Conservation (phyloP, 73 alveolate species). For the Symbiodinium pilosum region DNA sequence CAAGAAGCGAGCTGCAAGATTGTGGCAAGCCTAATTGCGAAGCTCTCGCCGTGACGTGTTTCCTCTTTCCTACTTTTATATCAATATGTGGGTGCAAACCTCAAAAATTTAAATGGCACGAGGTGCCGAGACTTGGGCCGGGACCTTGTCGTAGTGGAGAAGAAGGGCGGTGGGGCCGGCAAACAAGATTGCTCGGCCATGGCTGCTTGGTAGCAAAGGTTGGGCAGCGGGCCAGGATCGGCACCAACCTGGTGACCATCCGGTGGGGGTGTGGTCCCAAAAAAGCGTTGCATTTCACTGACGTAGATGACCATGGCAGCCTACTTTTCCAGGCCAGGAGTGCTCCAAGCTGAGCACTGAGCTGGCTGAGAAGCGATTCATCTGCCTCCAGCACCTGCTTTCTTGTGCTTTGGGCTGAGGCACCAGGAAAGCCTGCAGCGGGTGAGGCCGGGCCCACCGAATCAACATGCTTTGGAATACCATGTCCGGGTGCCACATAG, state of each 20-base stretch:
- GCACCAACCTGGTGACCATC: constrained; percentile 41
- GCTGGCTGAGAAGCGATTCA: no score
- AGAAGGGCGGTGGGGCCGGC: no score
- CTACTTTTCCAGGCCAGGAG: not conserved
- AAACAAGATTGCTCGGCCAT: no score
- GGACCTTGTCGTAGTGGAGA: no score
- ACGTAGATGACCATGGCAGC: no score
- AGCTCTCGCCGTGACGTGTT: no score
- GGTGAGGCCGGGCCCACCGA: not conserved
- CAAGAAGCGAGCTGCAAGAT: no score
- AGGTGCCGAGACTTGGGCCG: not conserved
- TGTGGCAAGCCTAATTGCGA: not conserved
- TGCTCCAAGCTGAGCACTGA: constrained; percentile 4
- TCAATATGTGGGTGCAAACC: not conserved
- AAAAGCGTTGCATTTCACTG: not conserved
- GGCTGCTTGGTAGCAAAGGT: not conserved
- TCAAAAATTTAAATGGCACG: no score
- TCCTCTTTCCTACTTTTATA: no score
- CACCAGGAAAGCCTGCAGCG: constrained; percentile 10
- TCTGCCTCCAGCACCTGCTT: not conserved
- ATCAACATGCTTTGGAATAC: not conserved
- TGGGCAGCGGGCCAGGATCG: constrained; percentile 59
- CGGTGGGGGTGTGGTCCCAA: constrained; percentile 71
- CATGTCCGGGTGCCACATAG: not conserved
- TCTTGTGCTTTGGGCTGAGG: not conserved